Evolutionary conservation across 129 eudicot species (phyloP), one percentile per base, ranked within the genome.

Genomic region (Cynara cardunculus): DNA sequence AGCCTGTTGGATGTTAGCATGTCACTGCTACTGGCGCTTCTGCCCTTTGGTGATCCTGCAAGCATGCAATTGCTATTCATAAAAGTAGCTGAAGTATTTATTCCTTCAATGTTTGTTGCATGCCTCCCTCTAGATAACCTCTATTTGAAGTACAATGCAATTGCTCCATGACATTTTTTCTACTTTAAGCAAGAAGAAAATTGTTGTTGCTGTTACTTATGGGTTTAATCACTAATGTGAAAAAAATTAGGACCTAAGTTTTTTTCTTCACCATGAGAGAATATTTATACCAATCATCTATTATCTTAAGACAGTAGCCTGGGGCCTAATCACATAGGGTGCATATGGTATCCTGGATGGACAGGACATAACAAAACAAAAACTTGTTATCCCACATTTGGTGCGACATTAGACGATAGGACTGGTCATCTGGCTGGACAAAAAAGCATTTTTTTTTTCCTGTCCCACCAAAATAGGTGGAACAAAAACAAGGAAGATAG

Each of bases 1-100:
- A 71, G 78, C 73, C 30, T 25, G 64, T 25, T 24, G 78, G 78
- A 80, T 80, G 77, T 25, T 56, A 71, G 78, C 59, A 71, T 80
- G 71, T 25, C 34, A 71, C 71, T 59, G 41, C 61, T 46, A 49
- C 35, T 30, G 12, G 34, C 49, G 25, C 64, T 80, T 71, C 71
- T 71, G 18, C 78, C 25, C 84, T 46, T 72, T 19, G 79, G 76
- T 64, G 69, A 16, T 73, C 80, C 68, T 41, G 80, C 24, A 74
- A 67, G 34, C 79, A 81, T 81, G 74, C 5, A 4, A 25, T 25
- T 64, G 32, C 25, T 71, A 7, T 69, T 79, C 56, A 31, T 69
- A 79, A 70, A 56, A 71, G 53, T 78, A n/a, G 62, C 30, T 78
- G 2, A 26, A n/a, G 67, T 69, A 78, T 78, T 44, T 70, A 69